phyloP scores from a whole-genome alignment of 345 rosid genomes.

The Physaria fendleri region DNA sequence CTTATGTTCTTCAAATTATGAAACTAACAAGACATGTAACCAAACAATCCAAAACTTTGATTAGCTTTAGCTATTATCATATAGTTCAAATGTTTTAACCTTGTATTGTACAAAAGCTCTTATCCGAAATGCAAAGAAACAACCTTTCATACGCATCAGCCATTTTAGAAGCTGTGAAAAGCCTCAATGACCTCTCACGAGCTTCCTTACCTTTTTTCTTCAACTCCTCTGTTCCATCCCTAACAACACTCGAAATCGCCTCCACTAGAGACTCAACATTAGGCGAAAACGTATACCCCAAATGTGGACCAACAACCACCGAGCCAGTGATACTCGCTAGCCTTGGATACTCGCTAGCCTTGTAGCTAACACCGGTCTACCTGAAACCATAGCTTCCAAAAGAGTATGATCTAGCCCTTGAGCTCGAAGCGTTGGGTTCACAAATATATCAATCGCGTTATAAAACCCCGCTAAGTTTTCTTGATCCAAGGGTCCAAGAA shows the following conservation, averaged over 20 bases:
- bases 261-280: slow-evolving; percentile 52
- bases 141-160: slow-evolving; percentile 75
- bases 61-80: not conserved
- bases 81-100: slow-evolving; percentile 7
- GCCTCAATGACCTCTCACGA: slow-evolving; percentile 51
- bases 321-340: slow-evolving; percentile 88
- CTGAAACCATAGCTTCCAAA: slow-evolving; percentile 81
- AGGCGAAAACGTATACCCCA: slow-evolving; percentile 75
- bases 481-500: slow-evolving; percentile 80
- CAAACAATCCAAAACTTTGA: not conserved
- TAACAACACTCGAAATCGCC: slow-evolving; percentile 45
- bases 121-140: slow-evolving; percentile 67
- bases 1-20: no score
- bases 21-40: not conserved
- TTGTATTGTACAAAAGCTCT: slow-evolving; percentile 40
- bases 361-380: slow-evolving; percentile 77
- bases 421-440: slow-evolving; percentile 85
- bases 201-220: slow-evolving; percentile 63
- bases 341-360: slow-evolving; percentile 77
- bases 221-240: slow-evolving; percentile 48
- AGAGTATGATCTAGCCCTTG: slow-evolving; percentile 88
- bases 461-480: slow-evolving; percentile 68
- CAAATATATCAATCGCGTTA: slow-evolving; percentile 73
- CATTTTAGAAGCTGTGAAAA: slow-evolving; percentile 92
- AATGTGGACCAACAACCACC: slow-evolving; percentile 44